Evolutionary conservation across 257 asterid species (phyloP).

Genomic region (Solanum sejunctum): DNA sequence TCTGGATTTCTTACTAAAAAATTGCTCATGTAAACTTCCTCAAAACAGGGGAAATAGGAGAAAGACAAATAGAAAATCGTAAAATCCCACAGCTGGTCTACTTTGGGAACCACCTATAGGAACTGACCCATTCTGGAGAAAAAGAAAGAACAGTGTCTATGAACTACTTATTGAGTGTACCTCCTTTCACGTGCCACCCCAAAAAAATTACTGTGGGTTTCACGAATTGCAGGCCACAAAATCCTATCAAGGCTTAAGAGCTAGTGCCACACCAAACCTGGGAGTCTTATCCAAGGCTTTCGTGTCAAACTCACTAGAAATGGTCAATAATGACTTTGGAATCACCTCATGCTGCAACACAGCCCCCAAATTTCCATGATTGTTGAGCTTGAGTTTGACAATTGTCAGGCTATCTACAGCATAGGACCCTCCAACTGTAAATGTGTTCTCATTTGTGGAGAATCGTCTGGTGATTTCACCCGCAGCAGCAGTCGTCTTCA

Average conservation of each 20-base stretch:
- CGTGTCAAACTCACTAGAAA: slow-evolving; percentile 59
- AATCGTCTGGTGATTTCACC: slow-evolving; percentile 50
- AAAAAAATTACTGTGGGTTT: not conserved
- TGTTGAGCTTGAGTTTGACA: slow-evolving; percentile 53
- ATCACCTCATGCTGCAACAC: slow-evolving; percentile 55
- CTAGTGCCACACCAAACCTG: slow-evolving; percentile 45
- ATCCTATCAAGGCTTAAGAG: slow-evolving; percentile 41
- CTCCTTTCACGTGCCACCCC: slow-evolving; percentile 10
- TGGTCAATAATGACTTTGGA: slow-evolving; percentile 34
- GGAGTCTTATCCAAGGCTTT: slow-evolving; percentile 58
- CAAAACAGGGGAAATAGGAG: not conserved
- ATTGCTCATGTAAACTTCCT: not conserved
- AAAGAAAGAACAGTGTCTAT: not conserved
- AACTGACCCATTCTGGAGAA: not conserved
- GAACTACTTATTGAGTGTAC: slow-evolving; percentile 25
- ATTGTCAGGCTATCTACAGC: slow-evolving; percentile 41
- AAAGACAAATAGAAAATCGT: not conserved
- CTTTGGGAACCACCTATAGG: not conserved
- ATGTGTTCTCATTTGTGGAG: slow-evolving; percentile 57
- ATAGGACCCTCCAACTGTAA: slow-evolving; percentile 55
- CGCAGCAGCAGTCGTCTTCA: slow-evolving; percentile 44
- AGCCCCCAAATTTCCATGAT: slow-evolving; percentile 45
- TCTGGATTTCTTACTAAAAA: not conserved
- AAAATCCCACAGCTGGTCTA: not conserved
- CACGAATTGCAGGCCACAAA: not conserved